Evolutionary conservation across 139 green algal species (phyloP), one percentile per base, ranked within the genome.

Genomic region (Chlamydomonas asymmetrica): DNA sequence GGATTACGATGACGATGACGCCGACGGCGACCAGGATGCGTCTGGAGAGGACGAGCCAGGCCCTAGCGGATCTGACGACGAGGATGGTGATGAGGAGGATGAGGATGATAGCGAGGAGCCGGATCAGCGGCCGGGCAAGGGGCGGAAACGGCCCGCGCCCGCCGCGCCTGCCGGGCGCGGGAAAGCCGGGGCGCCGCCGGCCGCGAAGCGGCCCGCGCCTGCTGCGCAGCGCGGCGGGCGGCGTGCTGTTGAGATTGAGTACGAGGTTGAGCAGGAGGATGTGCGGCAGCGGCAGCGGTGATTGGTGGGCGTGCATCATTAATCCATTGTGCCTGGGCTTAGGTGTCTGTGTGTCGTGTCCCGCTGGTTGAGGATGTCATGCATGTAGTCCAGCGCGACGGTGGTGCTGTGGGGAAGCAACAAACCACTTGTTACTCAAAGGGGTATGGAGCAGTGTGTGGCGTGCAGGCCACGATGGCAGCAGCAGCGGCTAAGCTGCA

Each of bases 191-290:
- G 39, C 73, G 52, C 50, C 50, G 31, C 23, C 10, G 40, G 39
- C 35, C 37, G 48, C 63, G 70, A 37, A 57, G 59, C 61, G 48
- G 57, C 34, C 48, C 13, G 32, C 39, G 5, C 37, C 48, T 5
- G 61, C 38, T n/a, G 45, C 37, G 70, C 57, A 25, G n/a, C 49
- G 29, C 25, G 52, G 49, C 66, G 38, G 63, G 37, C 64, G 31
- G 39, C 23, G 38, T 32, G 68, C 32, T 32, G 57, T 94, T 35
- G 91, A 96, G 82, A 87, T 96, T 37, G 91, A 96, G 77, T 94
- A 93, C 62, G 91, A 96, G 79, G 79, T 90, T 80, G 91, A 96
- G 82, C 72, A 68, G 34, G 88, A 89, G 76, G 67, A 49, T 5
- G 23, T 56, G 63, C 71, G 76, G 68, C 56, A 76, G 67, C 67